These are phyloP conservation scores for Talaromyces liani DNA, from an alignment of 495 filamentous ascomycete species.

Conservation along the genomic window DNA sequence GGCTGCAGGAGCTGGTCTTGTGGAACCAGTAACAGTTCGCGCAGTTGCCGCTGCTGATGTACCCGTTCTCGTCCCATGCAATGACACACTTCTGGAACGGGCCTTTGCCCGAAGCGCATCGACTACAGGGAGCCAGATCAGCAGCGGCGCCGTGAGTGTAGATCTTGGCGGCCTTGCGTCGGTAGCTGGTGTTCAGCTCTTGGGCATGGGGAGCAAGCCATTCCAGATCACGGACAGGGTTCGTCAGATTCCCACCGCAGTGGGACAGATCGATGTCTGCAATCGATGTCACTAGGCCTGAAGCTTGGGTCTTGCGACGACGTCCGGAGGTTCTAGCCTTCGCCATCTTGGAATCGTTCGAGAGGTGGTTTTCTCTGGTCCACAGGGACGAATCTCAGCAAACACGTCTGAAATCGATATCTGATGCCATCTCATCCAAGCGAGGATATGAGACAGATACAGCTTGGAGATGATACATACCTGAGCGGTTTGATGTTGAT, in stretches of 20 bases:
- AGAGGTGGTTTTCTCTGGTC: neutral
- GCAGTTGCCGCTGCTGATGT: neutral
- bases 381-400: neutral
- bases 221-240: neutral
- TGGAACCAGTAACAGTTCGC: constrained; percentile 6
- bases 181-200: neutral
- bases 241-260: neutral
- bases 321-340: neutral
- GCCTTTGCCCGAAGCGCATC: neutral
- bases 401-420: neutral
- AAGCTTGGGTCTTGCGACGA: neutral
- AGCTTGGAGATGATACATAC: neutral
- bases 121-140: neutral
- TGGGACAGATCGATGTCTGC: neutral
- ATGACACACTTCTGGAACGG: constrained; percentile 5
- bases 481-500: neutral
- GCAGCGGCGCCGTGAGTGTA: neutral
- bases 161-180: constrained; percentile 1
- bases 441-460: neutral
- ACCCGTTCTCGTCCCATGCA: neutral
- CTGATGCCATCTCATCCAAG: neutral
- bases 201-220: neutral
- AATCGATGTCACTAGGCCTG: neutral
- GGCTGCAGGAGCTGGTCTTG: neutral
- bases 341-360: neutral